Evolutionary conservation across 805 yeast genomes (phyloP), one percentile per base, ranked within the genome.

Genomic region (Metschnikowia cerradonensis): DNA sequence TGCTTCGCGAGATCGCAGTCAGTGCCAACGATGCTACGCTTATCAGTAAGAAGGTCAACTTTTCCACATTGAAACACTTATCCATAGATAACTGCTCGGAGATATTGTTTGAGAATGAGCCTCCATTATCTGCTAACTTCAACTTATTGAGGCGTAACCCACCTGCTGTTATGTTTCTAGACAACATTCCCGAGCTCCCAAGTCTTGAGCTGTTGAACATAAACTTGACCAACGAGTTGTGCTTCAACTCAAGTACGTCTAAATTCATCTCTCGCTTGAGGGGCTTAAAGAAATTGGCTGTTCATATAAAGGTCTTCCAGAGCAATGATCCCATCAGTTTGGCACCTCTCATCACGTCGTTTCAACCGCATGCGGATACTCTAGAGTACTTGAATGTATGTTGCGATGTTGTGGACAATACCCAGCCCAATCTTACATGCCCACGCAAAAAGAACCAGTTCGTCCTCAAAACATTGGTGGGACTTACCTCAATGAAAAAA

Each of bases 31-130:
- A 58, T 44, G 61, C 60, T 5, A 22, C 22, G 17, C n/a, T 48
- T 7, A 38, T 58, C 20, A 26, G 35, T 23, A 39, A 33, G 3
- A 47, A 41, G 26, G 34, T 54, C 26, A 35, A 54, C 19, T 26
- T 50, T 3, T 13, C 49, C 3, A 3, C 15, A 8, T 46, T 58
- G 32, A 17, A 34, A 6, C 50, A 45, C 39, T 32, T 58, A 17
- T 47, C 60, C 14, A 34, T 58, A 13, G 54, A 50, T 23, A 51
- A 51, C 38, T 58, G 61, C 50, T 39, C 34, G 7, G 58, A 58
- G 40, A 26, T 13, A 5, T 15, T 47, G 15, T 47, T 50, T 15
- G 50, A 42, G 6, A 10, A 32, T 4, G 54, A 41, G 26, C 22
- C 17, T 4, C 26, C 41, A n/a, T 31, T 40, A 5, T 30, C 52